A percentile compares a stretch with the other conserved stretches of the same genome.
phyloP scores from a whole-genome alignment of 164 flowering plant genomes.

The Amborella trichopoda region DNA sequence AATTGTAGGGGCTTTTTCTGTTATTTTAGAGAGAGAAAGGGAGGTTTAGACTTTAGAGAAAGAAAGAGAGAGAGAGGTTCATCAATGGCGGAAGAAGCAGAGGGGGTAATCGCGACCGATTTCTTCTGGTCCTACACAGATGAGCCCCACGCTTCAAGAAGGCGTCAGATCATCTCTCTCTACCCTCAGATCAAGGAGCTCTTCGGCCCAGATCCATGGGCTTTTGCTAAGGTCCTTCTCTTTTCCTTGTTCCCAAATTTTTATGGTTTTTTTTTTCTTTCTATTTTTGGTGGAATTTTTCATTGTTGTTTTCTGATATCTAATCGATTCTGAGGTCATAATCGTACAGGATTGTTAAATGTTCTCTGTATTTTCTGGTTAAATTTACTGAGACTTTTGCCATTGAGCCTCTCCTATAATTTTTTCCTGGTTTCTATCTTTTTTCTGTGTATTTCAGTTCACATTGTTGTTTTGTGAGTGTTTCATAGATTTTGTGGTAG shows the following conservation, averaged over 20 bases:
- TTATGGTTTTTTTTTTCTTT: no score
- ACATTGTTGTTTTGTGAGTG: background rate
- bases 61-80: conserved; percentile 7
- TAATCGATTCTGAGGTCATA: no score
- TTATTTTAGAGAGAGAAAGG: background rate
- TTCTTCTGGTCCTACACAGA: conserved; percentile 34
- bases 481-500: no score
- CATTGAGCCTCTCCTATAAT: background rate
- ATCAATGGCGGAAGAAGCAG: conserved; percentile 20
- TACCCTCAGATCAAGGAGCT: conserved; percentile 86
- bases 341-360: no score
- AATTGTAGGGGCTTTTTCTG: background rate
- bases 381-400: no score
- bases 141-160: conserved; percentile 81
- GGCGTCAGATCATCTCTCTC: conserved; percentile 76
- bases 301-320: no score
- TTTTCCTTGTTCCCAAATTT: no score
- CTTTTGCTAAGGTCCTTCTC: conserved; percentile 80
- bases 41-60: conserved; percentile 1
- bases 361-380: no score
- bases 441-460: background rate
- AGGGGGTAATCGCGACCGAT: conserved; percentile 41
- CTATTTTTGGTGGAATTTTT: no score
- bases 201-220: conserved; percentile 86
- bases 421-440: background rate